Base-by-base conservation (phyloP, 768 basidiomycete genomes). In the Hygrophorus pudorinus region DNA sequence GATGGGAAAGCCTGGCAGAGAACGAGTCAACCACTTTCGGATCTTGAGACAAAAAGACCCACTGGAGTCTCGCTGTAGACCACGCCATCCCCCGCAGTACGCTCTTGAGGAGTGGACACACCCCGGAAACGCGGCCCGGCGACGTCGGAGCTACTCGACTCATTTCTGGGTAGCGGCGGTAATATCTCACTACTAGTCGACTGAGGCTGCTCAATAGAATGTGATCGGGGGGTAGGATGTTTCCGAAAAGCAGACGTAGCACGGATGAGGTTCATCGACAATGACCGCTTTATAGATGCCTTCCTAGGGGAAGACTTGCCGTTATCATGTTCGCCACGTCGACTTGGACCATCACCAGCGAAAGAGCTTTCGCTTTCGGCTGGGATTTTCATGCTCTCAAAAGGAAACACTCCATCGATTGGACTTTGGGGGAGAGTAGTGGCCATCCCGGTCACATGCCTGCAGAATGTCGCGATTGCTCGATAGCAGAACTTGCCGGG, bases 401-500 rank as follows among this genome's bases (percentile, higher is more conserved):
- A 18, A 48, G 34, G 11, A 45, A 50, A 27, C 13, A 24, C 29
- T 43, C 44, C 34, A 18, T 29, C 18, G 48, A 44, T n/a, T 38
- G 47, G 48, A 44, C 48, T 45, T 34, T 51, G 53, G 54, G 5
- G 54, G 48, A 24, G 50, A n/a, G n/a, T n/a, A n/a, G n/a, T n/a
- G n/a, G n/a, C n/a, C 57, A 71, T 70, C 14, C 73, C 76, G 0
- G 81, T 85, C 16, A 82, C 75, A 39, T 79, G 67, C 53, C 77
- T 82, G 50, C 65, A 70, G 58, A 89, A 89, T 6, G 65, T 67
- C 14, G 86, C 83, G 40, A 88, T 81, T 2, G 80, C 79, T 28
- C 86, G 76, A 61, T 79, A 85, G 56, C 85, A 87, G 52, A 72
- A 89, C 54, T 88, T 88, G 7, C 74, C 85, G 2, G 84, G 83